Base-by-base conservation (phyloP, 805 yeast genomes). In the Schizosaccharomyces lindneri region DNA sequence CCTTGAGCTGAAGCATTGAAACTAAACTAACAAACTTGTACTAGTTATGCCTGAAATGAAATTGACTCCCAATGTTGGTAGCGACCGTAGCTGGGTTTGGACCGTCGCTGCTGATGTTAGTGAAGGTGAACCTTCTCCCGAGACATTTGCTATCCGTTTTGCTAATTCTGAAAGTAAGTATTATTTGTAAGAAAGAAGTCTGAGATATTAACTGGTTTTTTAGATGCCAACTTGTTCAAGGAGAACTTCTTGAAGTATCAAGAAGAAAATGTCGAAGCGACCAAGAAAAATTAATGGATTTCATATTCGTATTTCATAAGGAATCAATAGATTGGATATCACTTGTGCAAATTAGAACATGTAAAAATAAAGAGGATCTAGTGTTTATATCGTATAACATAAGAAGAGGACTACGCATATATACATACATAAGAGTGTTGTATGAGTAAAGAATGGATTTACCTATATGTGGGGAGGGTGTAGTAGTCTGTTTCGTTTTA, bases 71-170 rank as follows among this genome's bases (percentile, higher is more conserved):
- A 93, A 93, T 71, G 89, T 93, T 66, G 97, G 98, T 61, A 83
- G 93, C 64, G 98, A 93, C 73, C 85, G 96, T 78, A 87, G 96
- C 43, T 93, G 98, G 98, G 97, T 93, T 66, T 93, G 93, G 76
- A 81, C 82, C 61, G 95, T 88, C 64, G 83, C 95, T 61, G 95
- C 94, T 51, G 98, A 90, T 72, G 80, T 89, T 62, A 83, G 95
- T 62, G 98, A 93, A 73, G 97, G 97, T 67, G 88, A 79, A 70
- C 86, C 97, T 59, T 96, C 89, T 76, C 95, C 96, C 59, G 87
- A 83, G 75, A 90, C 97, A 62, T 81, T 93, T 73, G 98, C 98
- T 64, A 89, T 93, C 67, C 84, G 98, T 74, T 93, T 93, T 70
- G 78, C 73, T 64, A 74, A 74, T 69, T 67, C 73, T 63, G 78